Evolutionary conservation across 1,284 basidiomycete species (phyloP), one percentile per base, ranked within the genome.

Genomic region (Irpex sp.): DNA sequence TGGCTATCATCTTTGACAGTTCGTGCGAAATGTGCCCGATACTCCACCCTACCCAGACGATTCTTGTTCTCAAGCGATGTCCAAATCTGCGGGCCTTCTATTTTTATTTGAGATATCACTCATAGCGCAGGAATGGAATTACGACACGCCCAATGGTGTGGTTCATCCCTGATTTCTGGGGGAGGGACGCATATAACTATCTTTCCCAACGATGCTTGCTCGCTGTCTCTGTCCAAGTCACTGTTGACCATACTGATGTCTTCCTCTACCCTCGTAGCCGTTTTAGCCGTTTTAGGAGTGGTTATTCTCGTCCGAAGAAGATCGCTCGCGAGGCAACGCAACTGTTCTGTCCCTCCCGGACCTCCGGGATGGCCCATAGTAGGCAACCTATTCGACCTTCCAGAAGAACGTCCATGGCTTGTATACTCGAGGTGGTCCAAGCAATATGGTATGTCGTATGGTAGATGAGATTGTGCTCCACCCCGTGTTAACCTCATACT

Each of bases 401-500:
- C 45, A 28, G 42, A 61, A 36, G 57, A 58, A 19, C 60, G 28
- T 47, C 57, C 58, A 14, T 62, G 57, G 61, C 10, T 62, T 5
- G 45, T 19, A n/a, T 62, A 62, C 53, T 23, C 53, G 21, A 19
- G 37, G 16, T 62, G 61, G 61, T 55, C 61, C 39, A 42, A 42
- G 39, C 9, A 9, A 12, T 42, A 42, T 42, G 39, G 39, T 42
- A 9, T 12, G 39, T 9, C 9, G 10, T 42, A 9, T 42, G 9
- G 39, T 42, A 23, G 23, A 23, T 23, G 23, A 23, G 23, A 23
- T 23, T 23, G 42, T 47, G 42, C 16, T 42, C 39, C 39, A 42
- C 16, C 16, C 16, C 9, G 9, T 51, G 48, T 18, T 51, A 19
- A 51, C 9, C 39, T 12, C 39, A 42, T 16, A 42, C 16, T 42